These are phyloP conservation scores for Solanum pimpinellifolium DNA, from an alignment of 257 asterid genomes.

Conservation along the genomic window DNA sequence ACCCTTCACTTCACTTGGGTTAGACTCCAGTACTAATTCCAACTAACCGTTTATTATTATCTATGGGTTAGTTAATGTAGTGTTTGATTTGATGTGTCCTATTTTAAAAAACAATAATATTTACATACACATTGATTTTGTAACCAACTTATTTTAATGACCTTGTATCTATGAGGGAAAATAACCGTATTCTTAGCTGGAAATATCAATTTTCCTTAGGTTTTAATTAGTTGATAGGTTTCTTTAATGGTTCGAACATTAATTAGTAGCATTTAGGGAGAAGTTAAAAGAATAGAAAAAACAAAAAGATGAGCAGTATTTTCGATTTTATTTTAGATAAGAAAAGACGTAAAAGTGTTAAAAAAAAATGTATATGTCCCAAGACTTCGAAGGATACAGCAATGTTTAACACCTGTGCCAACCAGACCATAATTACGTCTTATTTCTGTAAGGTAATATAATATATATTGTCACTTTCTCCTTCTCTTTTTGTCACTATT, in stretches of 20 bases:
- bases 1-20: neutral
- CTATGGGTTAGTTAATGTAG: neutral
- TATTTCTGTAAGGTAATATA: neutral
- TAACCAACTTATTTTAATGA: neutral
- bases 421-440: neutral
- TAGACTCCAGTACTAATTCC: neutral
- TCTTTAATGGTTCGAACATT: neutral
- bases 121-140: neutral
- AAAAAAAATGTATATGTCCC: neutral
- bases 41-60: neutral
- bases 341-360: neutral
- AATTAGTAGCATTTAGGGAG: neutral
- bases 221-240: neutral
- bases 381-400: neutral
- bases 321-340: neutral
- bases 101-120: neutral
- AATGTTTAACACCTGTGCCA: neutral
- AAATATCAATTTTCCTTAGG: neutral
- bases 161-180: neutral
- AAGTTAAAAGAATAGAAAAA: neutral
- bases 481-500: neutral
- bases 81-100: neutral
- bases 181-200: neutral
- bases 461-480: neutral
- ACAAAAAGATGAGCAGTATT: neutral